phyloP scores from a whole-genome alignment of 1,284 basidiomycete species.

The Laetiporus sulphureus region DNA sequence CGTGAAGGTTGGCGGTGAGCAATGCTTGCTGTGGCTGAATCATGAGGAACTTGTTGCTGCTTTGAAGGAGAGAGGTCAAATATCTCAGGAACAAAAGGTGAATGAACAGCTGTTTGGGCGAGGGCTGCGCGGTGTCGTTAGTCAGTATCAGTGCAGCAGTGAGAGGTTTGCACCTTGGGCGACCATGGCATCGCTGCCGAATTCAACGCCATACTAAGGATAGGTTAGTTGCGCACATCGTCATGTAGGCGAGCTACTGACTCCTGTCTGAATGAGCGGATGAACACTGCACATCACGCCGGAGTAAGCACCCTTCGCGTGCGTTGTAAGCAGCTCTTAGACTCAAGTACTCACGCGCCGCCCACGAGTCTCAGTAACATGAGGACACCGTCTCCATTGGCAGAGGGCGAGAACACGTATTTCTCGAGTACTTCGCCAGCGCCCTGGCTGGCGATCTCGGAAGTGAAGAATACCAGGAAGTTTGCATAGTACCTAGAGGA shows the following conservation, averaged over 20 bases:
- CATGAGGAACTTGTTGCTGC: no score
- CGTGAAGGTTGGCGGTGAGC: slow-evolving; percentile 16
- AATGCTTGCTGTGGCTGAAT: background rate
- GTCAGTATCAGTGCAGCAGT: no score
- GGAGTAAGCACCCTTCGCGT: slow-evolving; percentile 6
- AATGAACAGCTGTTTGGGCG: slow-evolving; percentile 48
- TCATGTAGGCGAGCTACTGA: slow-evolving; percentile 24
- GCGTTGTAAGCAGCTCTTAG: slow-evolving; percentile 4
- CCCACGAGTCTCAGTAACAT: slow-evolving; percentile 54
- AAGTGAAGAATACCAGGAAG: slow-evolving; percentile 52
- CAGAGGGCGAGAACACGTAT: slow-evolving; percentile 47
- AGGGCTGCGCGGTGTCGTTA: slow-evolving; percentile 32
- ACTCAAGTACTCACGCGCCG: slow-evolving; percentile 40
- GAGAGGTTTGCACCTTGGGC: slow-evolving; percentile 53
- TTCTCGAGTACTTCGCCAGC: slow-evolving; percentile 37
- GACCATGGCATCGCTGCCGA: slow-evolving; percentile 45
- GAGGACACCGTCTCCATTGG: slow-evolving; percentile 38
- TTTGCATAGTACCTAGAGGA: slow-evolving; percentile 41
- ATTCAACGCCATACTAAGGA: slow-evolving; percentile 51
- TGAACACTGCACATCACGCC: slow-evolving; percentile 35
- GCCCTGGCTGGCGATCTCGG: slow-evolving; percentile 38
- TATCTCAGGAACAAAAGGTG: slow-evolving; percentile 26
- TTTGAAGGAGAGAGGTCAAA: slow-evolving; percentile 26
- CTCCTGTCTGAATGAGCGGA: slow-evolving; percentile 61
- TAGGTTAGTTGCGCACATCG: background rate